Evolutionary conservation across 1,139 yeast species (phyloP).

Genomic region (Geotrichum macrosporum): DNA sequence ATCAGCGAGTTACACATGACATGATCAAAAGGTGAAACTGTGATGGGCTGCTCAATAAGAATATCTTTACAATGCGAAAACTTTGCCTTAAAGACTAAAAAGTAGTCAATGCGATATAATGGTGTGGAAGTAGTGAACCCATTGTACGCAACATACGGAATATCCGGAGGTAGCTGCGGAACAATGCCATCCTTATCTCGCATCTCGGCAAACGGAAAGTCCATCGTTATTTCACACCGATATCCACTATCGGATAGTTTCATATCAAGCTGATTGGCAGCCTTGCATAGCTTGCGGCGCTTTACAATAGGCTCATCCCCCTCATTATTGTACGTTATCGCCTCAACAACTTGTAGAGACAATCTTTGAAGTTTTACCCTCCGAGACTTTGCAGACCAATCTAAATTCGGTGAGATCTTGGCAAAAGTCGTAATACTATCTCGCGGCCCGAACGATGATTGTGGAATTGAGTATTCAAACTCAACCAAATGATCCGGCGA

Average conservation of each 20-base stretch:
- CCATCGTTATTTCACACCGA: conserved; percentile 33
- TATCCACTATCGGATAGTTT: conserved; percentile 33
- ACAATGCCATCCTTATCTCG: conserved; percentile 33
- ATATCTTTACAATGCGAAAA: conserved; percentile 41
- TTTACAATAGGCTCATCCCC: conserved; percentile 36
- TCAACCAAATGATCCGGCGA: conserved; percentile 40
- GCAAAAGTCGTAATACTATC: conserved; percentile 36
- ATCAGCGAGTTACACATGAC: conserved; percentile 39
- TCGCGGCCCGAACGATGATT: conserved; percentile 41
- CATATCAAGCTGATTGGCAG: conserved; percentile 31
- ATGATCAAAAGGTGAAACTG: conserved; percentile 40
- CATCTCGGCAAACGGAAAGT: conserved; percentile 33
- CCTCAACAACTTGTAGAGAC: conserved; percentile 39
- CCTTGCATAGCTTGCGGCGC: conserved; percentile 35
- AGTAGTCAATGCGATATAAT: conserved; percentile 38
- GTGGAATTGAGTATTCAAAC: conserved; percentile 37
- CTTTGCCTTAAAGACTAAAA: conserved; percentile 37
- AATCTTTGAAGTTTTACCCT: conserved; percentile 39
- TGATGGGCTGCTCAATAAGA: conserved; percentile 38
- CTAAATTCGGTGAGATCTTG: conserved; percentile 38
- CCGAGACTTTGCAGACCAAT: conserved; percentile 36
- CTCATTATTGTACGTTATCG: conserved; percentile 34
- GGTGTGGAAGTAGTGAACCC: conserved; percentile 40
- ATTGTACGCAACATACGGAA: conserved; percentile 36
- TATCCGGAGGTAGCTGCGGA: conserved; percentile 36